Conservation (phyloP, 202 grass and related monocot species). For the Hordeum pubiflorum region DNA sequence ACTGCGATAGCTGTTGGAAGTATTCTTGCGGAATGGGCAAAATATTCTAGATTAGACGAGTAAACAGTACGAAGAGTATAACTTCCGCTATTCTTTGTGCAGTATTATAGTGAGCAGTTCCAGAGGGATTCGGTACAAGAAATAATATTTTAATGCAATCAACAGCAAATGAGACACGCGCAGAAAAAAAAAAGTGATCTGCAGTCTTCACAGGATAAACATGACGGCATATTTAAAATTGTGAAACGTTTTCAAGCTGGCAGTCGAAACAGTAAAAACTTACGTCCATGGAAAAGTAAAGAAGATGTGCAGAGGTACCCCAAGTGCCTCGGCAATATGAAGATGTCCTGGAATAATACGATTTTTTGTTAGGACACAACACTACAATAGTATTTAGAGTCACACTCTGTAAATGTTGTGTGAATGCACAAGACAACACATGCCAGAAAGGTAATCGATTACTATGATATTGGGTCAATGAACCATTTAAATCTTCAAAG, state of each 20-base stretch:
- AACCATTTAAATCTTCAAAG: neutral
- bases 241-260: neutral
- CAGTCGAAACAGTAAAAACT: conserved; percentile 25
- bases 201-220: neutral
- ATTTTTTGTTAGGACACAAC: neutral
- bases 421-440: conserved; percentile 1
- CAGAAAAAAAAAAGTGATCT: neutral
- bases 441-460: neutral
- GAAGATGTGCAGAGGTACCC: conserved; percentile 88
- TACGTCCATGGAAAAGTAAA: conserved; percentile 95
- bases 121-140: neutral
- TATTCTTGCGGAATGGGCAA: neutral
- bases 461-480: conserved; percentile 6
- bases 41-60: neutral
- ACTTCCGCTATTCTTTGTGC: neutral
- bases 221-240: neutral
- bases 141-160: neutral
- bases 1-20: neutral
- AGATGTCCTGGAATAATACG: conserved; percentile 62
- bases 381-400: neutral
- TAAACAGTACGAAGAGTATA: neutral
- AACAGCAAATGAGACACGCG: neutral
- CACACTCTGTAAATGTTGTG: neutral
- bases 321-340: conserved; percentile 93
- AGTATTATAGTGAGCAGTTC: neutral